Percentiles rank a stretch among this genome's conserved stretches.
These are phyloP conservation scores for Cucurbita argyrosperma DNA, from an alignment of 306 rosid species.

Conservation along the genomic window DNA sequence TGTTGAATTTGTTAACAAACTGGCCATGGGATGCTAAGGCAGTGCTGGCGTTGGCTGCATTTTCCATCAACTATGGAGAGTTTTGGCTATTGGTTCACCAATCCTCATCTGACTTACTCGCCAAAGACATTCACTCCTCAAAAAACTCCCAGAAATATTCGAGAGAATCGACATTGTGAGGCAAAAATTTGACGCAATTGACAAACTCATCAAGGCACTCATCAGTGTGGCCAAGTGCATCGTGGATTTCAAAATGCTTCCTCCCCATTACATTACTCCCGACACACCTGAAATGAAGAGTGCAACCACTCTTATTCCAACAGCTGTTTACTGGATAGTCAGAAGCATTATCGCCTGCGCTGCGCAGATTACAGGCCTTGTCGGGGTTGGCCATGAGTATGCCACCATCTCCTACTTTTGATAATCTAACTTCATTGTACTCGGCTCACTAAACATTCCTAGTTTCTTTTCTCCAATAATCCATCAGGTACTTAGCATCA, in stretches of 20 bases:
- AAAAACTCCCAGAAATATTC: slow-evolving; percentile 30
- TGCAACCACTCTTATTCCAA: slow-evolving; percentile 22
- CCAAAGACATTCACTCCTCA: slow-evolving; percentile 41
- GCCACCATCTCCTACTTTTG: neutral
- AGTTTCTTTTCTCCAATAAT: neutral
- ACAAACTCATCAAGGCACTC: slow-evolving; percentile 26
- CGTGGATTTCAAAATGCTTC: slow-evolving; percentile 24
- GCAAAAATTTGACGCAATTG: slow-evolving; percentile 29
- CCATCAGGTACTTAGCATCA: slow-evolving; percentile 24
- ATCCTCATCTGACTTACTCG: slow-evolving; percentile 23
- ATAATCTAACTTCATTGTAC: neutral
- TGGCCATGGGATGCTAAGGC: slow-evolving; percentile 61
- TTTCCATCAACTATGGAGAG: slow-evolving; percentile 45
- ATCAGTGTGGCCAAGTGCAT: slow-evolving; percentile 32
- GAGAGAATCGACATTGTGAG: slow-evolving; percentile 16
- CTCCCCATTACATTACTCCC: slow-evolving; percentile 14
- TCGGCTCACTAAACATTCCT: neutral
- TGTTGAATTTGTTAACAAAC: slow-evolving; percentile 28
- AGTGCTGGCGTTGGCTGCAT: slow-evolving; percentile 52
- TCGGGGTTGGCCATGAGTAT: slow-evolving; percentile 26
- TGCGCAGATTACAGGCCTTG: slow-evolving; percentile 27
- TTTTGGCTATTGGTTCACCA: slow-evolving; percentile 41
- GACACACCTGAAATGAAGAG: slow-evolving; percentile 26
- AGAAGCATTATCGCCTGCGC: slow-evolving; percentile 30
- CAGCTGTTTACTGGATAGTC: slow-evolving; percentile 53